phyloP scores from a whole-genome alignment of 345 rosid species.

The Adansonia digitata region DNA sequence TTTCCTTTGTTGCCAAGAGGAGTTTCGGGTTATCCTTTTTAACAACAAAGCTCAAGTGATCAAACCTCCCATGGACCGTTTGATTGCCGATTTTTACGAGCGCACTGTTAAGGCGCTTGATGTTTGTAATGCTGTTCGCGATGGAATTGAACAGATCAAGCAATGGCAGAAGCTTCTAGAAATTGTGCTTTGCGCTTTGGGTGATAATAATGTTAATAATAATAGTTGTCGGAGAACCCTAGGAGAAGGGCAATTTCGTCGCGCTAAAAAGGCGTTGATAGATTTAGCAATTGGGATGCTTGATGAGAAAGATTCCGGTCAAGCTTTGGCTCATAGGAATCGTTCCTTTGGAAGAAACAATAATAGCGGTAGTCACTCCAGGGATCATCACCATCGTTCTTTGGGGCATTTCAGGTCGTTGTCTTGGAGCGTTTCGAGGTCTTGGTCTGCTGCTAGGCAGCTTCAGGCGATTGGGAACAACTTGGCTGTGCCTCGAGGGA shows the following conservation, averaged over 20 bases:
- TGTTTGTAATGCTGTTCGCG: constrained; percentile 80
- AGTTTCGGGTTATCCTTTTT: constrained; percentile 29
- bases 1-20: constrained; percentile 35
- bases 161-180: constrained; percentile 69
- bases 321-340: constrained; percentile 54
- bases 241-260: constrained; percentile 84
- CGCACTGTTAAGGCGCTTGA: constrained; percentile 79
- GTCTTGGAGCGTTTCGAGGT: constrained; percentile 94
- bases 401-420: constrained; percentile 72
- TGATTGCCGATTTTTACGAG: constrained; percentile 55
- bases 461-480: constrained; percentile 70
- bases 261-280: constrained; percentile 75
- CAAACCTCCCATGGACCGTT: constrained; percentile 40
- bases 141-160: constrained; percentile 72
- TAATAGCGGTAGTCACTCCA: constrained; percentile 13
- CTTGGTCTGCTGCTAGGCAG: constrained; percentile 95
- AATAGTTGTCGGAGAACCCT: constrained; percentile 21
- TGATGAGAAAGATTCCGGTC: constrained; percentile 62
- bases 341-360: constrained; percentile 72
- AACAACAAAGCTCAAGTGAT: constrained; percentile 21
- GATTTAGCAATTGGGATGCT: constrained; percentile 85
- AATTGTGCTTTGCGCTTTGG: constrained; percentile 60
- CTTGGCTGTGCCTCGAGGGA: constrained; percentile 48
- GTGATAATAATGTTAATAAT: constrained; percentile 7
- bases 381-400: constrained; percentile 32